phyloP scores from a whole-genome alignment of 2,329 filamentous ascomycete genomes.

The Zarea fungicola region DNA sequence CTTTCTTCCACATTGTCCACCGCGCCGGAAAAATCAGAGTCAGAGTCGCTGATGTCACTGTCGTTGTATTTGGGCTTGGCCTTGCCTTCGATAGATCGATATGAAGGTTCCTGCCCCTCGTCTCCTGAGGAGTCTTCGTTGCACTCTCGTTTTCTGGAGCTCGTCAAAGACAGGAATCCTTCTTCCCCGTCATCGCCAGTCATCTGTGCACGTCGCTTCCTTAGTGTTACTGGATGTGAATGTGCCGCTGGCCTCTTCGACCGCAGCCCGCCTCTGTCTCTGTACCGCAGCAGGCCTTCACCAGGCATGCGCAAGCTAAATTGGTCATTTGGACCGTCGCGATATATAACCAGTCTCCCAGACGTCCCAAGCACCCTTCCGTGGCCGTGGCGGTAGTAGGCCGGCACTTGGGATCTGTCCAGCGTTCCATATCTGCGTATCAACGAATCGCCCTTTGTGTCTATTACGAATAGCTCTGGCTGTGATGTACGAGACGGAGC shows the following conservation, averaged over 20 bases:
- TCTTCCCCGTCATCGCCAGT: conserved; percentile 25
- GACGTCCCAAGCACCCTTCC: conserved; percentile 66
- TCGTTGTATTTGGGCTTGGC: conserved; percentile 46
- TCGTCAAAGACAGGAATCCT: conserved; percentile 45
- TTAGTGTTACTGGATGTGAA: conserved; percentile 36
- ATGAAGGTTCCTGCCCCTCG: conserved; percentile 49
- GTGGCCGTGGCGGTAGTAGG: conserved; percentile 62
- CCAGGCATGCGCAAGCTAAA: conserved; percentile 45
- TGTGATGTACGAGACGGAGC: not conserved
- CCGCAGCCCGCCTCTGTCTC: conserved; percentile 16
- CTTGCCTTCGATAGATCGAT: conserved; percentile 61
- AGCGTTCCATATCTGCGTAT: conserved; percentile 70
- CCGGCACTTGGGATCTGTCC: conserved; percentile 66
- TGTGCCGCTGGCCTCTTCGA: conserved; percentile 23
- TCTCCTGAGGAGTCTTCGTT: conserved; percentile 37
- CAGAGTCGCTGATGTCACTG: conserved; percentile 46
- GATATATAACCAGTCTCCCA: conserved; percentile 59
- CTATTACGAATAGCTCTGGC: conserved; percentile 48
- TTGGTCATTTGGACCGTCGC: conserved; percentile 51
- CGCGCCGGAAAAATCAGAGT: conserved; percentile 35
- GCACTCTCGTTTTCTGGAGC: conserved; percentile 39
- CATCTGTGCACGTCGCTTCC: conserved; percentile 19
- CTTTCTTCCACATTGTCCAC: conserved; percentile 29
- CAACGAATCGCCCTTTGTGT: conserved; percentile 70
- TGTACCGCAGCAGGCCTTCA: conserved; percentile 27